Conservation (phyloP, 768 basidiomycete genomes). For the Leccinum pellstonianum region DNA sequence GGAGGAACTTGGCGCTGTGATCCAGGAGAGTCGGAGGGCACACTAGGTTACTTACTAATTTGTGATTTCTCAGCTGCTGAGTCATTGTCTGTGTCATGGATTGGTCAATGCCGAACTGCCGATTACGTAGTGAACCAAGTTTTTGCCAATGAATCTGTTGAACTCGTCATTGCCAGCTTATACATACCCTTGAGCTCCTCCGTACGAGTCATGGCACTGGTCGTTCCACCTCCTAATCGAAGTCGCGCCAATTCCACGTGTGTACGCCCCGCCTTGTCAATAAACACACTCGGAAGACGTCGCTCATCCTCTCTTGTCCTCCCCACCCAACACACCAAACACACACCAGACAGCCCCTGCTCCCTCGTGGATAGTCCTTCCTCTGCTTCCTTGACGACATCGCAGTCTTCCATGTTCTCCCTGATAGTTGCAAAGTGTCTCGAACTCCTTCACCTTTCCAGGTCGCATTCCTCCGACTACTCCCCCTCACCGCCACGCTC, state of each 20-base stretch:
- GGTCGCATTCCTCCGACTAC: conserved; percentile 39
- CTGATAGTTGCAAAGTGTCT: conserved; percentile 51
- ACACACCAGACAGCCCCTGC: conserved; percentile 3
- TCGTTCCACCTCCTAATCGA: conserved; percentile 45
- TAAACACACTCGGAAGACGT: conserved; percentile 53
- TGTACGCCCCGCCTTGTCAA: conserved; percentile 51
- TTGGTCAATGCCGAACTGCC: background rate
- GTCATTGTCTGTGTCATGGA: conserved; percentile 6
- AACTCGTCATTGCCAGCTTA: background rate
- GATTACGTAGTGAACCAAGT: conserved; percentile 1
- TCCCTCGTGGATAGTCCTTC: background rate
- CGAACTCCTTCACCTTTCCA: conserved; percentile 49
- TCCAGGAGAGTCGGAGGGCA: conserved; percentile 89
- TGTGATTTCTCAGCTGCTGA: conserved; percentile 9
- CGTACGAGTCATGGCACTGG: conserved; percentile 26
- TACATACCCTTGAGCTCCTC: background rate
- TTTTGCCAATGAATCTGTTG: conserved; percentile 18
- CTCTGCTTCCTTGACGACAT: conserved; percentile 9
- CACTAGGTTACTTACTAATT: conserved; percentile 34
- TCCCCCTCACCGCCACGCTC: conserved; percentile 48
- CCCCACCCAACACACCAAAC: conserved; percentile 22
- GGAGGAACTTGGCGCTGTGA: conserved; percentile 84
- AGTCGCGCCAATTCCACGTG: conserved; percentile 60
- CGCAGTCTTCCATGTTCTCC: conserved; percentile 48
- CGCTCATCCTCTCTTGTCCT: conserved; percentile 51